Conservation (phyloP, 164 flowering plant species). For the Saururus chinensis region DNA sequence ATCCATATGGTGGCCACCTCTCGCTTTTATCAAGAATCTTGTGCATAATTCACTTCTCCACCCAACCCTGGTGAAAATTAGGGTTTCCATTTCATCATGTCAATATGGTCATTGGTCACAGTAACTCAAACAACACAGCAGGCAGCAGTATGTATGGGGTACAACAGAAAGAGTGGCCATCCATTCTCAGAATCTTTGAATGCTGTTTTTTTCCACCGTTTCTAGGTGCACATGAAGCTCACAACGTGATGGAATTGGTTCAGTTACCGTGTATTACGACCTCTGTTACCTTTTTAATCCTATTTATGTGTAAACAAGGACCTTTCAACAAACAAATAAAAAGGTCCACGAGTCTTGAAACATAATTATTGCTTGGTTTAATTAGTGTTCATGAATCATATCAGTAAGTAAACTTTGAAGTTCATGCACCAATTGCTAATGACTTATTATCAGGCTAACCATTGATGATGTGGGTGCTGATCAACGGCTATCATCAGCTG, state of each 20-base stretch:
- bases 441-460: neutral
- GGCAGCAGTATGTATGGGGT: neutral
- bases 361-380: neutral
- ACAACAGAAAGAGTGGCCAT: too few species aligned
- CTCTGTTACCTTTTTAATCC: too few species aligned
- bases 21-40: neutral
- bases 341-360: neutral
- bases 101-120: neutral
- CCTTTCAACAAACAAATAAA: too few species aligned
- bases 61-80: neutral
- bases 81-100: neutral
- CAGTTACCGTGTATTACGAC: too few species aligned
- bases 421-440: neutral
- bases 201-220: too few species aligned
- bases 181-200: too few species aligned
- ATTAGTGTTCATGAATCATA: neutral
- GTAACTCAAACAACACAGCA: too few species aligned
- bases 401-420: neutral
- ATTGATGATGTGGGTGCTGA: neutral
- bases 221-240: too few species aligned
- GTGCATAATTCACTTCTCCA: neutral
- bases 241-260: too few species aligned
- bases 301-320: too few species aligned
- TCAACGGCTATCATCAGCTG: neutral
- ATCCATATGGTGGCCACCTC: too few species aligned